phyloP scores from a whole-genome alignment of 352 stramenopile species.

The Phytopythium sindhum region DNA sequence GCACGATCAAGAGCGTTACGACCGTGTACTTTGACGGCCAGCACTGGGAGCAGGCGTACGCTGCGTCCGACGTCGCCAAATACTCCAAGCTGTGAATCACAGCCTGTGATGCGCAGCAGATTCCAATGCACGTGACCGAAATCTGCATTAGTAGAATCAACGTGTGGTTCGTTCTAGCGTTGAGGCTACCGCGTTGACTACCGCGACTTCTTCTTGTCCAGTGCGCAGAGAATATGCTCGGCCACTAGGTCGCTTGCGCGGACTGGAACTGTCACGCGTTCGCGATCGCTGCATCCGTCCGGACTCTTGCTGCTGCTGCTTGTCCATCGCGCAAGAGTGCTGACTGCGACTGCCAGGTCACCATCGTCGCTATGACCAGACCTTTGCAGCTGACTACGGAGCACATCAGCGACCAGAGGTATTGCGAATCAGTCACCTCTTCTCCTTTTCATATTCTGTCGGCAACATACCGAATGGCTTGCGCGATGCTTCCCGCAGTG shows the following conservation, averaged over 20 bases:
- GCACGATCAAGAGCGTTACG: slow-evolving; percentile 49
- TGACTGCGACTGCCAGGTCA: slow-evolving; percentile 25
- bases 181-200: neutral
- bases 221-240: slow-evolving; percentile 22
- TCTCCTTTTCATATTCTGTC: neutral
- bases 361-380: slow-evolving; percentile 3
- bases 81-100: slow-evolving; percentile 25
- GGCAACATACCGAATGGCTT: slow-evolving; percentile 19
- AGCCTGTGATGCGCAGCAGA: too few relatives aligned
- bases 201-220: slow-evolving; percentile 10
- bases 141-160: too few relatives aligned
- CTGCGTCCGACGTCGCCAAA: slow-evolving; percentile 33
- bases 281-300: neutral
- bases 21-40: slow-evolving; percentile 66
- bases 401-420: neutral
- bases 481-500: slow-evolving; percentile 34
- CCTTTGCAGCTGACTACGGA: neutral
- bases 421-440: neutral
- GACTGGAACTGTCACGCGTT: slow-evolving; percentile 5
- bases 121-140: too few relatives aligned
- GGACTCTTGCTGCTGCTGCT: neutral
- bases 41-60: slow-evolving; percentile 61
- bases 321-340: slow-evolving; percentile 29
- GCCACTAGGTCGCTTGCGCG: slow-evolving; percentile 48
- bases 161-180: neutral